A percentile compares a stretch with the other conserved stretches of the same genome.
phyloP scores from a whole-genome alignment of 768 basidiomycete genomes.

The Tricholoma sp. region DNA sequence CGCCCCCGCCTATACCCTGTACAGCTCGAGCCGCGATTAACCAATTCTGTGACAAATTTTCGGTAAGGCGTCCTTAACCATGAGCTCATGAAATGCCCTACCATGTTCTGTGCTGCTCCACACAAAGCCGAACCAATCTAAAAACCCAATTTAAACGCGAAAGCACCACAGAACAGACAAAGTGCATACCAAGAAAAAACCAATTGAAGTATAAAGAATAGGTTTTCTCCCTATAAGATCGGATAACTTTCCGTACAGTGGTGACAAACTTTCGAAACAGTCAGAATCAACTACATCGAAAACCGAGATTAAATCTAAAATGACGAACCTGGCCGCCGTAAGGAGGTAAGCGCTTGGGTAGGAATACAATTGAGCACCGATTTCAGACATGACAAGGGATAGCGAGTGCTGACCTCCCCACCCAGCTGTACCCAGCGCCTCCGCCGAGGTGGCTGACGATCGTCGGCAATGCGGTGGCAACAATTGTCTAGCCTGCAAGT shows the following conservation, averaged over 20 bases:
- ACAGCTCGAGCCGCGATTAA: conserved; percentile 71
- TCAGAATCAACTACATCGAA: background rate
- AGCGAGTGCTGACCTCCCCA: conserved; percentile 47
- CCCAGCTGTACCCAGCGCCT: conserved; percentile 65
- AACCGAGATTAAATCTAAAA: background rate
- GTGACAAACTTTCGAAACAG: conserved; percentile 41
- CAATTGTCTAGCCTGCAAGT: conserved; percentile 45
- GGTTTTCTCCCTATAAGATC: conserved; percentile 59
- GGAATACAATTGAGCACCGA: conserved; percentile 3
- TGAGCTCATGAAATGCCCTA: conserved; percentile 8
- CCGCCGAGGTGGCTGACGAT: conserved; percentile 65
- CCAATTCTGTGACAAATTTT: conserved; percentile 41
- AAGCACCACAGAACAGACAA: background rate
- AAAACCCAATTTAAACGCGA: background rate
- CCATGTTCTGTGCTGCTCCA: conserved; percentile 75
- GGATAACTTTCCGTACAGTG: conserved; percentile 76
- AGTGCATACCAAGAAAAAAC: conserved; percentile 57
- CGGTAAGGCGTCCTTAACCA: background rate
- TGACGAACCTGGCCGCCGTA: conserved; percentile 45
- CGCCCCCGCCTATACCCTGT: conserved; percentile 82
- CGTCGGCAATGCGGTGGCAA: conserved; percentile 73
- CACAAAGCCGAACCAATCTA: conserved; percentile 78
- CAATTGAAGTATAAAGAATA: conserved; percentile 60
- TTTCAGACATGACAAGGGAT: background rate
- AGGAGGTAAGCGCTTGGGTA: conserved; percentile 67